Conservation (phyloP, 805 yeast species). For the Lachancea waltii region DNA sequence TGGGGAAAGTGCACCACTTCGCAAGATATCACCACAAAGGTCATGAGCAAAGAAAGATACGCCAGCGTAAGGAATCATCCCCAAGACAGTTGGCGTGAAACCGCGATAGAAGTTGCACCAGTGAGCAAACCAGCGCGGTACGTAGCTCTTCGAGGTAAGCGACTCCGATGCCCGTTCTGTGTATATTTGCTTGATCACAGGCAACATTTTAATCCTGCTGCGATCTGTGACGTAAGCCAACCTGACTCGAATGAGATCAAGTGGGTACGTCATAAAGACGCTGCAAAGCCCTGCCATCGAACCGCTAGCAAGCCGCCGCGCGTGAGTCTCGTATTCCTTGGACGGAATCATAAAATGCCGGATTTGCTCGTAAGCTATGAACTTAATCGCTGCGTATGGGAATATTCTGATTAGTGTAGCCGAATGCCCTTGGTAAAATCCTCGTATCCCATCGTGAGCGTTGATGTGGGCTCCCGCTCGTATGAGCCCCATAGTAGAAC, state of each 20-base stretch:
- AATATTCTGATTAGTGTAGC: slow-evolving; percentile 86
- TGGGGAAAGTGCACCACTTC: slow-evolving; percentile 49
- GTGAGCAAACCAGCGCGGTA: slow-evolving; percentile 32
- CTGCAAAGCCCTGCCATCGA: slow-evolving; percentile 83
- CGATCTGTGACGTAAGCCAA: slow-evolving; percentile 77
- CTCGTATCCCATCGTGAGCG: slow-evolving; percentile 61
- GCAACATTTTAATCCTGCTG: slow-evolving; percentile 23
- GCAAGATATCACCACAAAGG: slow-evolving; percentile 74
- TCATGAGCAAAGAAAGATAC: slow-evolving; percentile 95
- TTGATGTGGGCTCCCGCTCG: slow-evolving; percentile 66
- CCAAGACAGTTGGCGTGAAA: slow-evolving; percentile 85
- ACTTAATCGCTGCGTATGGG: slow-evolving; percentile 96
- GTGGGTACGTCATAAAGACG: slow-evolving; percentile 85
- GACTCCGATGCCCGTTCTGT: slow-evolving; percentile 29
- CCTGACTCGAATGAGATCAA: slow-evolving; percentile 84
- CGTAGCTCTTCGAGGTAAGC: slow-evolving; percentile 31
- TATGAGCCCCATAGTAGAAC: slow-evolving; percentile 69
- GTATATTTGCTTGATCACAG: slow-evolving; percentile 28
- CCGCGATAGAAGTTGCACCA: slow-evolving; percentile 82
- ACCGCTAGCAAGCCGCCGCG: slow-evolving; percentile 79
- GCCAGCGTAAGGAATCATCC: slow-evolving; percentile 98
- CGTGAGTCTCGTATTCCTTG: slow-evolving; percentile 67
- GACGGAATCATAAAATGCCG: slow-evolving; percentile 72
- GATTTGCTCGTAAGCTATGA: slow-evolving; percentile 92
- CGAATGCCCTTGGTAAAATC: slow-evolving; percentile 92